A percentile compares a stretch with the other conserved stretches of the same genome.
Evolutionary conservation across 148 eudicot genomes (phyloP).

Genomic region (Cornus controversa): DNA sequence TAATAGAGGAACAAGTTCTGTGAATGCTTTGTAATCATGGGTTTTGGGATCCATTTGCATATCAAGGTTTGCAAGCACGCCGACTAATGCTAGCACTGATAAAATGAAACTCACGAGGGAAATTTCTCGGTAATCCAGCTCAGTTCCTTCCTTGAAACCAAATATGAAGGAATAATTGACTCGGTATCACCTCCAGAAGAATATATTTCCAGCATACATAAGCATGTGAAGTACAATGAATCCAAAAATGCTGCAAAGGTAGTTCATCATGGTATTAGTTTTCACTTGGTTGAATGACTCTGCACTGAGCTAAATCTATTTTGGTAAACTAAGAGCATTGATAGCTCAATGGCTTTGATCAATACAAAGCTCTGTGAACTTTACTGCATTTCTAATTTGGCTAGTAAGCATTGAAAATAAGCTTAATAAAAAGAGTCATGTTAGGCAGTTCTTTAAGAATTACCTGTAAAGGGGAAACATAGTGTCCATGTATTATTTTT

Average conservation of each 20-base stretch:
- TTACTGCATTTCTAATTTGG: no score
- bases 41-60: no score
- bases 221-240: conserved; percentile 32
- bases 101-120: conserved; percentile 19
- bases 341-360: no score
- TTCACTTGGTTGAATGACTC: no score
- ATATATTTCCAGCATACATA: conserved; percentile 28
- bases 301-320: no score
- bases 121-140: conserved; percentile 27
- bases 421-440: no score
- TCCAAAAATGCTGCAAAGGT: conserved; percentile 26
- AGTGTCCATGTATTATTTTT: conserved; percentile 23
- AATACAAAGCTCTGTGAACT: no score
- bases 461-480: conserved; percentile 40
- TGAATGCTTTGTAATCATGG: no score
- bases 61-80: conserved; percentile 5
- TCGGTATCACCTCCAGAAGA: conserved; percentile 32
- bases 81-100: conserved; percentile 22
- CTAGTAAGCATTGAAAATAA: no score
- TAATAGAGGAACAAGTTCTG: no score
- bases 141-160: conserved; percentile 33
- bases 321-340: no score
- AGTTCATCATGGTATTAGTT: background rate
- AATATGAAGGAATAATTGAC: conserved; percentile 37
- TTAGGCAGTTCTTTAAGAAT: no score